Evolutionary conservation across 306 rosid genomes (phyloP).

Genomic region (Aeschynomene evenia): DNA sequence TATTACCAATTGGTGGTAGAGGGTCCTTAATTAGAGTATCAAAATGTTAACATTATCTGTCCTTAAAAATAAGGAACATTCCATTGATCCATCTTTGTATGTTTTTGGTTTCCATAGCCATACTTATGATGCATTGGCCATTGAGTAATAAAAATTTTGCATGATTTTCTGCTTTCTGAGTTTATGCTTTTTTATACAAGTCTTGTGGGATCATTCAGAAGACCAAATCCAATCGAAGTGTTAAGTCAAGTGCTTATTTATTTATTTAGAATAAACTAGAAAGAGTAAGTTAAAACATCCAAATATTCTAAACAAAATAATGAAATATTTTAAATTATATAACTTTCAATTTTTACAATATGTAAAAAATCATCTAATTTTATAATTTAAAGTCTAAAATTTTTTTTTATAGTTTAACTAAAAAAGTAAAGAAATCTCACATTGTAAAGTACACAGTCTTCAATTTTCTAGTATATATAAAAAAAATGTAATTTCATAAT

Average conservation of each 20-base stretch:
- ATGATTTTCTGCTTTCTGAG: background rate
- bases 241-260: background rate
- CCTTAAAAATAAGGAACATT: slow-evolving; percentile 8
- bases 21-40: slow-evolving; percentile 23
- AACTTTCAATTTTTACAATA: no score
- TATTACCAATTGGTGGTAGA: slow-evolving; percentile 51
- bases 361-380: no score
- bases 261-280: no score
- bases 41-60: slow-evolving; percentile 26
- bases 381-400: no score
- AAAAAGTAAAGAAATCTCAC: no score
- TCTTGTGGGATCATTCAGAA: background rate
- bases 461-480: no score
- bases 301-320: no score
- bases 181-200: background rate
- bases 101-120: background rate
- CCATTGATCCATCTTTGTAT: background rate
- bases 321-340: no score
- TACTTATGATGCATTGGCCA: background rate
- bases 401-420: no score
- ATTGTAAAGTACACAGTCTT: no score
- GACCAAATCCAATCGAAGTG: background rate
- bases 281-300: no score
- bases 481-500: no score
- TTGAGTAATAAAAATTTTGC: background rate